Base-by-base conservation (phyloP, 345 rosid species). In the Eucalyptus cloeziana region DNA sequence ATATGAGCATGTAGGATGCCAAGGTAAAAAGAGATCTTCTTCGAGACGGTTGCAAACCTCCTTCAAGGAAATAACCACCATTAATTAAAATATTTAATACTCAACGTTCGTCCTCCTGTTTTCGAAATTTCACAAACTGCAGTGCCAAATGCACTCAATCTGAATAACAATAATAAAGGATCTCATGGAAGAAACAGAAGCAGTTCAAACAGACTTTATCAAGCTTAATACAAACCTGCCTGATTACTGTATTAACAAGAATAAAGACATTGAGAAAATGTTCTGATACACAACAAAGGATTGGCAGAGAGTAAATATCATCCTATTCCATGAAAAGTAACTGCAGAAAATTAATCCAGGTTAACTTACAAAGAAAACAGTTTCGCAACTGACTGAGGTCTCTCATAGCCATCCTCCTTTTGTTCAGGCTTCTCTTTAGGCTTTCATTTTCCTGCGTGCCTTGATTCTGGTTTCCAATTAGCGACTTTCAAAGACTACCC, bases 1-100 rank as follows among this genome's bases (percentile, higher is more conserved):
- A 96, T 88, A 97, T 94, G 89, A 97, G 97, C 97, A 97, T 93
- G 95, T 91, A 96, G 22, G 98, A 94, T 79, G 99, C 96, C 93
- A 97, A 92, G 44, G 99, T 96, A 92, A 93, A 96, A 90, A 96
- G 94, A 27, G 98, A 96, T 92, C 97, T 95, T 93, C 97, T 93
- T 85, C 94, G 96, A 89, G 98, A 95, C 50, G 95, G 95, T 91
- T 91, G 98, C 91, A 94, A 86, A 90, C 96, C 95, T 86, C 95
- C 98, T 97, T 93, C 93, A 93, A 87, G 49, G 30, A 90, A 86
- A 80, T 90, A 94, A 85, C 90, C 71, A 90, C 88, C 81, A 90
- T 88, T 43, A 52, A 62, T 56, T 40, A 89, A 88, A 51, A 50
- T 31, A 40, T 25, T 50, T 89, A 89, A 12, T 13, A 47, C 87